Percentiles rank a stretch among this genome's conserved stretches.
phyloP scores from a whole-genome alignment of 768 basidiomycete species.

The Tulasnella sp. region DNA sequence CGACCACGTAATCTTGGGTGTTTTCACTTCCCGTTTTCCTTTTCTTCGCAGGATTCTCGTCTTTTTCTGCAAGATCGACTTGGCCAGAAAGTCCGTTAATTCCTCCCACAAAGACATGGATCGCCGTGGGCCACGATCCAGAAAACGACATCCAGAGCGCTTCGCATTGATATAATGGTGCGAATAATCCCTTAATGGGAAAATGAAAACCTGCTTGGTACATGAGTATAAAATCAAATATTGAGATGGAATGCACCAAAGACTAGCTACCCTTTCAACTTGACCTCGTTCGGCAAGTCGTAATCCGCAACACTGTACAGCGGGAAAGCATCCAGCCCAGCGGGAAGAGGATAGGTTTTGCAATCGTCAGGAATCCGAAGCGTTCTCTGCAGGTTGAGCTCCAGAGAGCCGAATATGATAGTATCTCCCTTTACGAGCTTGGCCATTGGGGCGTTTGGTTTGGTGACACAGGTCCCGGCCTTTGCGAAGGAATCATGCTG shows the following conservation, averaged over 20 bases:
- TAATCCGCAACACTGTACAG: background rate
- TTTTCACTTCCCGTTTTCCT: background rate
- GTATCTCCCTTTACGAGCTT: no score
- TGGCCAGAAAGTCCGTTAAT: background rate
- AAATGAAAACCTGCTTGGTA: background rate
- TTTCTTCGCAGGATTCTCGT: background rate
- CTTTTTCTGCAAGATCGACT: background rate
- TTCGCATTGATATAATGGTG: background rate
- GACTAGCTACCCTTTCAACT: background rate
- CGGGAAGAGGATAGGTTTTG: background rate
- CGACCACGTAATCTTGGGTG: background rate
- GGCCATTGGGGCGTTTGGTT: no score
- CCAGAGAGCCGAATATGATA: background rate
- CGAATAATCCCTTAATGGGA: background rate
- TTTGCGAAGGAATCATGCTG: no score
- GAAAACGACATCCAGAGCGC: background rate
- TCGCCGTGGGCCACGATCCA: background rate
- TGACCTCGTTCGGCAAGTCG: background rate
- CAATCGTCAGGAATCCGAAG: background rate
- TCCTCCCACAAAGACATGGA: background rate
- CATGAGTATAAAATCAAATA: background rate
- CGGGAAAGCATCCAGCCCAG: background rate
- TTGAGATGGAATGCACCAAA: background rate
- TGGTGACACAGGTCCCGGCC: no score
- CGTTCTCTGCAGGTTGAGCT: background rate